Evolutionary conservation across 352 stramenopile genomes (phyloP), one percentile per base, ranked within the genome.

Genomic region (Elongisporangium anandrum): DNA sequence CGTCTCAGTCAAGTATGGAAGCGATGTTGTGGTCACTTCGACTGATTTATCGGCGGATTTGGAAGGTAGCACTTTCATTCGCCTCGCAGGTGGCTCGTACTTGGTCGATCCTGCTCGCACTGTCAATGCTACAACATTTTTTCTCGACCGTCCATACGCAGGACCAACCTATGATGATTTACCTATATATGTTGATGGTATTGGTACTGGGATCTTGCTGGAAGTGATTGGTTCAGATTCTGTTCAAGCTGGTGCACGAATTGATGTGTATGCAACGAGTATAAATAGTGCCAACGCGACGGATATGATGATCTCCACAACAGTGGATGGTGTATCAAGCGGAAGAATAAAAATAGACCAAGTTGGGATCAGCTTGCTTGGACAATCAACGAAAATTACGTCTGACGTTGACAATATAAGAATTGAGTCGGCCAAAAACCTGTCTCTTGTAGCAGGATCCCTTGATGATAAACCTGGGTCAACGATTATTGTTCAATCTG

Each of bases 131-230:
- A 74, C 64, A 17, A 50, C 60, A 4, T 84, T 85, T 61, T 79
- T 68, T 47, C 55, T 88, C 21, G 78, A 85, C 54, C 75, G 78
- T 29, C 66, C 61, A 2, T 88, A 73, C 52, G 69, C 70, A 24
- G 78, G 78, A 10, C 66, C 68, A 38, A 79, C 63, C 3, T 80
- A 72, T 50, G 68, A 81, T 24, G 75, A 85, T 21, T 61, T 88
- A 39, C 75, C 75, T 2, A 75, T 88, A 48, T 79, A 69, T 58
- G 52, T 83, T 22, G 75, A 85, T 54, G 75, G 75, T 1, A 66
- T 88, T 34, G 78, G 75, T 2, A 69, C 75, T 7, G 73, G 73
- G 0, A 67, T 88, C 53, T 52, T 78, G 10, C 51, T 88, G 4
- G 69, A 83, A 64, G 70, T 79, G 0, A 61, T 53, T 16, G 65